These are phyloP conservation scores for Microsporum canis DNA, from an alignment of 2,329 filamentous ascomycete species.

Conservation along the genomic window DNA sequence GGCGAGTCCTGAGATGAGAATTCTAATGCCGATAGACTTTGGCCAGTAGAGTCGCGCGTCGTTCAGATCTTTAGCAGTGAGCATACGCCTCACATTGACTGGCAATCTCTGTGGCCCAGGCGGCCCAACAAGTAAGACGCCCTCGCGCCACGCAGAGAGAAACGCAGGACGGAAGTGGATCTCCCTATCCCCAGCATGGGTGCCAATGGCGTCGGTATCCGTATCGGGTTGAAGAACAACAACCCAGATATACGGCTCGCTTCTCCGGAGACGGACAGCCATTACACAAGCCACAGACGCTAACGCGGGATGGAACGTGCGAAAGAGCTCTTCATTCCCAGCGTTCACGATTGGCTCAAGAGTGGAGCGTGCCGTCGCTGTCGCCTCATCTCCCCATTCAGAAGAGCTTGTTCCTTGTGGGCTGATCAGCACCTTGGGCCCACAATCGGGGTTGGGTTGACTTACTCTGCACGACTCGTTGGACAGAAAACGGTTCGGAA, in stretches of 20 bases:
- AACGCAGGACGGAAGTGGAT: background rate
- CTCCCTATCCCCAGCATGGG: slow-evolving; percentile 3
- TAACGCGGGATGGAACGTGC: background rate
- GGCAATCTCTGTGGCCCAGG: background rate
- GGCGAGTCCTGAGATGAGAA: background rate
- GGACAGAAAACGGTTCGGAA: slow-evolving; percentile 1
- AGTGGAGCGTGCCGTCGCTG: background rate
- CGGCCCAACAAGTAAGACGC: background rate
- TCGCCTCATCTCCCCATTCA: background rate
- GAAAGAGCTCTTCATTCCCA: background rate
- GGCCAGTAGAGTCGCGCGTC: background rate
- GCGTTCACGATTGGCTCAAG: slow-evolving; percentile 2
- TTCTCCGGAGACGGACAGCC: background rate
- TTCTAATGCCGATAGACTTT: background rate
- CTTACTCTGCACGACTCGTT: slow-evolving; percentile 25
- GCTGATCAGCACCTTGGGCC: background rate
- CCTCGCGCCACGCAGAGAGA: background rate
- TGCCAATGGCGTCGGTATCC: background rate
- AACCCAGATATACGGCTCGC: background rate
- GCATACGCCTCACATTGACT: background rate
- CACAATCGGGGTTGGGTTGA: slow-evolving; percentile 49
- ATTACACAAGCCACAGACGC: background rate
- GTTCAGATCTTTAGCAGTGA: background rate
- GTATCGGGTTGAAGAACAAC: background rate
- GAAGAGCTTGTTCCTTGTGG: background rate